Percentiles rank a stretch among this genome's conserved stretches.
Evolutionary conservation across 164 flowering plant species (phyloP).

Genomic region (Warburgia ugandensis): DNA sequence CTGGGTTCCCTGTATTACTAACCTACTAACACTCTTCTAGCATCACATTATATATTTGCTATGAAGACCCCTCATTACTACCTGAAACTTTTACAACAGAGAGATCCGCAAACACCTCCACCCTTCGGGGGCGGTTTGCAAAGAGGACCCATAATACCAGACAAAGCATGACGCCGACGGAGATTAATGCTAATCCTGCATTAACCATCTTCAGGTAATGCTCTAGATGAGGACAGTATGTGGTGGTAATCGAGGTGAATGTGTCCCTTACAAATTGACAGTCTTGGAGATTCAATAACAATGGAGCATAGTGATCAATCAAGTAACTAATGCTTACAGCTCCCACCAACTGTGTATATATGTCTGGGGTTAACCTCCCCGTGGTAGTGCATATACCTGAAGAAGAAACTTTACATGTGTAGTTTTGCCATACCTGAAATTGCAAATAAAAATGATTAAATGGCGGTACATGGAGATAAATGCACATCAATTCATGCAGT

Average conservation of each 20-base stretch:
- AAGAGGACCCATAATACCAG: constrained; percentile 69
- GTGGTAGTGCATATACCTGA: constrained; percentile 42
- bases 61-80: not conserved
- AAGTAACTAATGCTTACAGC: constrained; percentile 80
- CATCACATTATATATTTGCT: too few species aligned
- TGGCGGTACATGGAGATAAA: too few species aligned
- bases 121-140: constrained; percentile 97
- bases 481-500: too few species aligned
- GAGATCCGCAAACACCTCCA: constrained; percentile 67
- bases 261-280: constrained; percentile 81
- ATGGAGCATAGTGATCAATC: constrained; percentile 72
- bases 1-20: too few species aligned
- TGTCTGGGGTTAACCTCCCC: constrained; percentile 69
- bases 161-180: constrained; percentile 76
- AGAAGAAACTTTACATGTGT: constrained; percentile 43
- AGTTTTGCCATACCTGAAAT: constrained; percentile 76
- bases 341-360: constrained; percentile 48
- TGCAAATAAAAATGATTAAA: not conserved
- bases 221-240: constrained; percentile 53
- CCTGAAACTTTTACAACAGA: constrained; percentile 1
- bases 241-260: constrained; percentile 47
- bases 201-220: constrained; percentile 48
- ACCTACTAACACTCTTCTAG: too few species aligned
- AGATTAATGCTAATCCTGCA: constrained; percentile 68
- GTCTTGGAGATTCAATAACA: constrained; percentile 59